phyloP scores from a whole-genome alignment of 176 grass and related monocot genomes.

The Phoenix dactylifera region DNA sequence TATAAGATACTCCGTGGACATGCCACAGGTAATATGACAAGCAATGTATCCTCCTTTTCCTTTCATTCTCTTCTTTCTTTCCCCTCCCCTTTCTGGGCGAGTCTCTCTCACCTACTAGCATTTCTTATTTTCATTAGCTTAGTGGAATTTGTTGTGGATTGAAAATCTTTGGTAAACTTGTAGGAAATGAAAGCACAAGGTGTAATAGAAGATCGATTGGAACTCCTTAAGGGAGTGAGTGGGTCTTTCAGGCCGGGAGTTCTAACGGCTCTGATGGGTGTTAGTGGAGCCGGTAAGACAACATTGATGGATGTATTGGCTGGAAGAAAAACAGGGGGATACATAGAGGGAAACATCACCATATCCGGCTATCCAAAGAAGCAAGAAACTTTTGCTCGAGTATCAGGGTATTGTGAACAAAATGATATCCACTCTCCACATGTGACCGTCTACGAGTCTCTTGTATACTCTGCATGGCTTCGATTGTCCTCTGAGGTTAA shows the following conservation, averaged over 20 bases:
- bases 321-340: slow-evolving; percentile 78
- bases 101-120: too few relatives aligned
- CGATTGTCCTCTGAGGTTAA: slow-evolving; percentile 51
- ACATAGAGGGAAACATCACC: slow-evolving; percentile 66
- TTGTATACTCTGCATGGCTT: slow-evolving; percentile 80
- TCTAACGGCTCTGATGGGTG: slow-evolving; percentile 83
- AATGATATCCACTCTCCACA: slow-evolving; percentile 94
- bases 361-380: slow-evolving; percentile 88
- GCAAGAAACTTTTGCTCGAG: slow-evolving; percentile 85
- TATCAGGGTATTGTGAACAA: slow-evolving; percentile 95
- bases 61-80: too few relatives aligned
- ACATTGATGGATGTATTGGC: slow-evolving; percentile 94
- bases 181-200: slow-evolving; percentile 94
- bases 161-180: neutral
- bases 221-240: slow-evolving; percentile 70
- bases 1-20: slow-evolving; percentile 78
- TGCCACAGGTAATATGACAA: slow-evolving; percentile 46
- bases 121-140: too few relatives aligned
- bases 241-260: slow-evolving; percentile 93
- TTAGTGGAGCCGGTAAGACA: slow-evolving; percentile 86
- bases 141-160: too few relatives aligned
- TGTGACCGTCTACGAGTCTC: slow-evolving; percentile 71
- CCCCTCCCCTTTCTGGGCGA: too few relatives aligned
- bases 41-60: too few relatives aligned
- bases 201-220: slow-evolving; percentile 48